Base-by-base conservation (phyloP, 2,329 filamentous ascomycete genomes). In the Fusarium clavum region DNA sequence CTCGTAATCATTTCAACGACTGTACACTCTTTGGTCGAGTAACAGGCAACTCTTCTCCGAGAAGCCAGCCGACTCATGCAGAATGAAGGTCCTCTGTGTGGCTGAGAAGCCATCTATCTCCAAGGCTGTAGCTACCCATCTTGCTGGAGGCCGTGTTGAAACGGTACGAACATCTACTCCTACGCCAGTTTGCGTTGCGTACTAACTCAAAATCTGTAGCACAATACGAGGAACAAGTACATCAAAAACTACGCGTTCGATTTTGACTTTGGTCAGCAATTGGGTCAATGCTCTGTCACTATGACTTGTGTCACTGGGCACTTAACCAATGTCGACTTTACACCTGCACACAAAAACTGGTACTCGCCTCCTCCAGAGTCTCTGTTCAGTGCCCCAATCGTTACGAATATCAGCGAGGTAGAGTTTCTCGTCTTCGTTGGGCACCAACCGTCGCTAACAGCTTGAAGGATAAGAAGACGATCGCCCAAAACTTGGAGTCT, bases 271-370 rank as follows among this genome's bases (percentile, higher is more conserved):
- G 91, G 91, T 8, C 86, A 84, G 48, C 84, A 87, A 70, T 97
- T 94, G 92, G 94, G 94, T 22, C 85, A 85, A 66, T 97, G 93
- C 79, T 85, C 89, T 14, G 95, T 98, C 48, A 94, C 91, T 45
- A 98, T 99, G 92, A 99, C 96, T 59, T 94, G 92, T 67, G 96
- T 99, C 25, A 85, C 92, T 13, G 96, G 96, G 14, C 96, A 99
- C 81, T 86, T 99, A 70, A 94, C 93, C 32, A 85, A 84, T n/a
- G 83, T 91, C 46, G 93, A 97, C 55, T 98, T 99, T 75, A 87
- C 88, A 20, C 78, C 84, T 11, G 87, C 90, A 59, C 94, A 91
- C 81, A 91, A 90, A 75, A 89, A 89, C 69, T 99, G 96, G 96
- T 85, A 85, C 22, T 90, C 91, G 51, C 97, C 94, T 71, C 90